Conservation (phyloP, 176 grass and related monocot species). For the Dendrocalamus sinicus region DNA sequence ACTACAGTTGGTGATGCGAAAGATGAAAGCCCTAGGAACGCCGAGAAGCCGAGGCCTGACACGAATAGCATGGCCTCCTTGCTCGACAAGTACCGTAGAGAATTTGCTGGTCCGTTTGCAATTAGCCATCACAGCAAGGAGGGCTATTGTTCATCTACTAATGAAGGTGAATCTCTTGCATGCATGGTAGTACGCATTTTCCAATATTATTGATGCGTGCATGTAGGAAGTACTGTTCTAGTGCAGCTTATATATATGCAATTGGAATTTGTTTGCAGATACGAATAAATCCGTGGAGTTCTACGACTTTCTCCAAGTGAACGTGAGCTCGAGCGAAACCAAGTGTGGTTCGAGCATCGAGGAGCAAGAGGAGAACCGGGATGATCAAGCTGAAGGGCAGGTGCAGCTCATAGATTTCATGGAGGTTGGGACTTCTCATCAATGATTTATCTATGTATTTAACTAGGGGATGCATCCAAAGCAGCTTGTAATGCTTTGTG, state of each 20-base stretch:
- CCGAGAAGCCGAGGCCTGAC: constrained; percentile 21
- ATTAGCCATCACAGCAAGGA: constrained; percentile 48
- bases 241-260: neutral
- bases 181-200: constrained; percentile 15
- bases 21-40: constrained; percentile 35
- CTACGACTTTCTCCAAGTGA: constrained; percentile 94
- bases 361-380: constrained; percentile 69
- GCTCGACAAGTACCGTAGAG: constrained; percentile 64
- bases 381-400: constrained; percentile 50
- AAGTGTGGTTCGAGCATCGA: constrained; percentile 82
- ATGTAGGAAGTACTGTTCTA: neutral
- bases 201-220: neutral
- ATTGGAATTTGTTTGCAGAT: constrained; percentile 47
- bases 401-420: constrained; percentile 88
- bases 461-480: constrained; percentile 60
- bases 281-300: constrained; percentile 65
- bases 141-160: constrained; percentile 48
- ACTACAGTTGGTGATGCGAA: neutral
- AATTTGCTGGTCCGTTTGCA: constrained; percentile 45
- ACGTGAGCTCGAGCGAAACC: constrained; percentile 74
- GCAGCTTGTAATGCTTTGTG: constrained; percentile 65
- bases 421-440: constrained; percentile 71
- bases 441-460: constrained; percentile 63
- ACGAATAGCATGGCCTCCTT: constrained; percentile 50
- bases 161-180: constrained; percentile 58